These are phyloP conservation scores for Phytophthora boehmeriae DNA, from an alignment of 352 stramenopile genomes.

Conservation along the genomic window DNA sequence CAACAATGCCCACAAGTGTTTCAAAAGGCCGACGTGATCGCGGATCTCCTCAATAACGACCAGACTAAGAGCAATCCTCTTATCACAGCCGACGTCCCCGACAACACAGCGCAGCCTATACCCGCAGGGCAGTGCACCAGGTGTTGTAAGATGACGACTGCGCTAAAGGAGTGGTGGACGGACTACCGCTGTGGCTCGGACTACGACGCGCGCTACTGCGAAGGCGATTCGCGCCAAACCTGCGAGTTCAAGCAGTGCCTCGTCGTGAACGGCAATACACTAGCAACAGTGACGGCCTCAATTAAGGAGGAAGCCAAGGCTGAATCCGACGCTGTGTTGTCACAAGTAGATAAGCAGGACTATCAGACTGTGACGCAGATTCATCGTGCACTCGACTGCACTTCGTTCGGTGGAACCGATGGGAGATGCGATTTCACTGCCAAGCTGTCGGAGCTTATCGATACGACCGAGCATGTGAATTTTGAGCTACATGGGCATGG, in stretches of 20 bases:
- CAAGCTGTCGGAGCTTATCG: slow-evolving; percentile 46
- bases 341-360: slow-evolving; percentile 34
- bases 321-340: slow-evolving; percentile 45
- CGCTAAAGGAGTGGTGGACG: slow-evolving; percentile 65
- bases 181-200: slow-evolving; percentile 65
- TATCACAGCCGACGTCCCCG: slow-evolving; percentile 7
- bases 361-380: slow-evolving; percentile 69
- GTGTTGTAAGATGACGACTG: slow-evolving; percentile 51
- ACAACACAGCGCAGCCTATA: slow-evolving; percentile 40
- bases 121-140: slow-evolving; percentile 41
- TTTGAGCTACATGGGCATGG: slow-evolving; percentile 2
- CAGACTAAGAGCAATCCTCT: slow-evolving; percentile 49
- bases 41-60: slow-evolving; percentile 25
- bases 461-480: slow-evolving; percentile 32
- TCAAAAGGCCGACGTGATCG: slow-evolving; percentile 29
- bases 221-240: slow-evolving; percentile 31
- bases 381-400: slow-evolving; percentile 61
- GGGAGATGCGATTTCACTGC: slow-evolving; percentile 41
- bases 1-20: slow-evolving; percentile 36
- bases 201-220: slow-evolving; percentile 47
- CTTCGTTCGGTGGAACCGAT: slow-evolving; percentile 35
- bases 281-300: slow-evolving; percentile 37
- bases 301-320: slow-evolving; percentile 36
- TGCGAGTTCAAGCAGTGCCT: slow-evolving; percentile 68
- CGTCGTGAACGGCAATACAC: slow-evolving; percentile 49